Percentiles rank a stretch among this genome's conserved stretches.
Conservation (phyloP, 1,284 basidiomycete species). For the Moesziomyces antarcticus region DNA sequence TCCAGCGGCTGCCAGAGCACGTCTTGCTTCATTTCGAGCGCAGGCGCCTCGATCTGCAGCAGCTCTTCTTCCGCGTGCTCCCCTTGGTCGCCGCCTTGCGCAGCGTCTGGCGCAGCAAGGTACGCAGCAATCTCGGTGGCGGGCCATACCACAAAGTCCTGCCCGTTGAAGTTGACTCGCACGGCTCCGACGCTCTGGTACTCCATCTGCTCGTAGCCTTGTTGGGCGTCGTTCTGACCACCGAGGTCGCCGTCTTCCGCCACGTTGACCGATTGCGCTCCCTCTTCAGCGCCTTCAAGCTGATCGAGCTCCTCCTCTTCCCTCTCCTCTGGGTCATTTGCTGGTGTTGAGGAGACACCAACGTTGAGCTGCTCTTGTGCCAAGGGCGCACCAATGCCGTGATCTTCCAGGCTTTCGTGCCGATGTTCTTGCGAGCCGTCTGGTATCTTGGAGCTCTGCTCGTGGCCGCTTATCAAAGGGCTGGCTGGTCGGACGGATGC, state of each 20-base stretch:
- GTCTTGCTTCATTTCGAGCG: constrained; percentile 38
- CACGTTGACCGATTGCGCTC: too few species aligned
- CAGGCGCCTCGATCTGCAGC: constrained; percentile 51
- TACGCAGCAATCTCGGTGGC: constrained; percentile 30
- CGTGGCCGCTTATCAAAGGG: too few species aligned
- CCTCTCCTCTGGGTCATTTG: too few species aligned
- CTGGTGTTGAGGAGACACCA: too few species aligned
- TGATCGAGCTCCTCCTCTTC: too few species aligned
- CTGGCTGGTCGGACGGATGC: too few species aligned
- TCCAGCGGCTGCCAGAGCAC: constrained; percentile 61
- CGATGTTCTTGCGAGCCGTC: too few species aligned
- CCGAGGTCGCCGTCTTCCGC: neutral
- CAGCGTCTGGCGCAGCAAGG: constrained; percentile 3
- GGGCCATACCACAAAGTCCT: constrained; percentile 62
- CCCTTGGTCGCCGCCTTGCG: neutral
- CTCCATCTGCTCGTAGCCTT: constrained; percentile 14
- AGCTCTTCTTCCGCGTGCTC: constrained; percentile 10
- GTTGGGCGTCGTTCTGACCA: constrained; percentile 3
- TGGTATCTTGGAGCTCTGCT: too few species aligned
- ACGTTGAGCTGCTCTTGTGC: too few species aligned
- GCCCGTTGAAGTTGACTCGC: constrained; percentile 59
- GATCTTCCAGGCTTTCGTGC: too few species aligned
- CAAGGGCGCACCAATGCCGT: too few species aligned
- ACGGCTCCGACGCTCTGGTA: constrained; percentile 24
- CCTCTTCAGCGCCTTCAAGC: too few species aligned